A percentile compares a stretch with the other conserved stretches of the same genome.
Conservation (phyloP, 2,329 filamentous ascomycete genomes). For the Fragosphaeria purpurea region DNA sequence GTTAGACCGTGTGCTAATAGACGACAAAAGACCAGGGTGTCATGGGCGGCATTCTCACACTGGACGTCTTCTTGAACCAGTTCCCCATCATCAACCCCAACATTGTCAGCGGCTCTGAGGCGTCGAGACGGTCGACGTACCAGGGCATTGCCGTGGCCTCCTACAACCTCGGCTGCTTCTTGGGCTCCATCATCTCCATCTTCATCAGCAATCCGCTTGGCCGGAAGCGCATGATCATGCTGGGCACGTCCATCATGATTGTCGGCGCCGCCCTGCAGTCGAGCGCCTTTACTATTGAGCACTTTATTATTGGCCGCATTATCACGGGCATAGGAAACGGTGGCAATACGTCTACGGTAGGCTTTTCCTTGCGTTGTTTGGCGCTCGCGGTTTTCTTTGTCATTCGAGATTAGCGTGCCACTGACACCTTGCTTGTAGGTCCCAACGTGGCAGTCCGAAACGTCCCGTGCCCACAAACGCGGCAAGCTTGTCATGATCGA, state of each 20-base stretch:
- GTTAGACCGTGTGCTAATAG: neutral
- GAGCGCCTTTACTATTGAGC: constrained; percentile 26
- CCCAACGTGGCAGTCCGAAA: constrained; percentile 53
- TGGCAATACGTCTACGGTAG: constrained; percentile 30
- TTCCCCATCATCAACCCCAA: constrained; percentile 46
- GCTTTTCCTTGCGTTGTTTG: neutral
- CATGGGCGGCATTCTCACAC: constrained; percentile 64
- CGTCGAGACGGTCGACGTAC: constrained; percentile 36
- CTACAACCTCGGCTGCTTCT: constrained; percentile 22
- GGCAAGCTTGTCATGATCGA: constrained; percentile 54
- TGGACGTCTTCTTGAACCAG: constrained; percentile 46
- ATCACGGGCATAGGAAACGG: constrained; percentile 35
- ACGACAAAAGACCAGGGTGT: constrained; percentile 54
- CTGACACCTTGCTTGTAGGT: constrained; percentile 13
- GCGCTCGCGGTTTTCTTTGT: too few relatives aligned
- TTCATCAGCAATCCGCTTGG: constrained; percentile 31
- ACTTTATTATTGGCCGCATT: constrained; percentile 35
- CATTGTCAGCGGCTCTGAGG: constrained; percentile 19
- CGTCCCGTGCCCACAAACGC: constrained; percentile 44
- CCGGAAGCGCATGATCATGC: constrained; percentile 29
- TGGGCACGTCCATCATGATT: constrained; percentile 31
- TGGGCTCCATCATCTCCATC: constrained; percentile 19
- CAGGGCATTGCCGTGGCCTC: constrained; percentile 32
- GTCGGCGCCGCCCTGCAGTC: constrained; percentile 32
- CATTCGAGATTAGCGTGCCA: neutral